Conservation (phyloP, 2,329 filamentous ascomycete species). For the Epichloe uncinata region DNA sequence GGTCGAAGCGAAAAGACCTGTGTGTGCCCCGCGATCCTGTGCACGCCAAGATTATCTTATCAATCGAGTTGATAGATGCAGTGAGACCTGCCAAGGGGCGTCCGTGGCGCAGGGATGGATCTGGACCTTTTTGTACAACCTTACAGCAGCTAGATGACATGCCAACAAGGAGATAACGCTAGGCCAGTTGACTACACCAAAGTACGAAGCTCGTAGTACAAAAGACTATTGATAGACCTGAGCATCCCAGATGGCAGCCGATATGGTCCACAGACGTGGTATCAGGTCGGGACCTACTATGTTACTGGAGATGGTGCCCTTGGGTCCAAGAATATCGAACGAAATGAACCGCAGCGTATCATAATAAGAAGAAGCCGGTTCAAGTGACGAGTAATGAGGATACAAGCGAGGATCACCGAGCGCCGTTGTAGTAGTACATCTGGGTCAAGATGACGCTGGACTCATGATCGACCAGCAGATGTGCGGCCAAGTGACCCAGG, state of each 20-base stretch:
- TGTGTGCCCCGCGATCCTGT: background rate
- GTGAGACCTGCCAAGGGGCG: constrained; percentile 2
- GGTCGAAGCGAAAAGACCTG: background rate
- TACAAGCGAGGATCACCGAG: background rate
- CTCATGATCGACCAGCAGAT: too few relatives aligned
- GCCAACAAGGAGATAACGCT: background rate
- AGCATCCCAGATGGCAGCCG: background rate
- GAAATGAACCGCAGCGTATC: too few relatives aligned
- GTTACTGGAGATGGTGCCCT: too few relatives aligned
- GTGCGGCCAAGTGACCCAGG: too few relatives aligned
- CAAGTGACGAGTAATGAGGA: background rate
- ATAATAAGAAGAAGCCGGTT: too few relatives aligned
- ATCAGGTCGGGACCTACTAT: too few relatives aligned
- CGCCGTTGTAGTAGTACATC: background rate
- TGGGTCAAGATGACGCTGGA: too few relatives aligned
- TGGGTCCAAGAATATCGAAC: too few relatives aligned
- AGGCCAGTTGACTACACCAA: too few relatives aligned
- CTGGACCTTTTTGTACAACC: background rate
- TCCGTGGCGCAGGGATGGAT: constrained; percentile 3
- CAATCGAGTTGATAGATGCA: constrained; percentile 2
- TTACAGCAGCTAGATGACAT: background rate
- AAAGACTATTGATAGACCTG: background rate
- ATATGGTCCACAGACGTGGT: background rate
- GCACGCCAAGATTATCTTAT: constrained; percentile 6
- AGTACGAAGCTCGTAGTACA: background rate